Conservation (phyloP, 1,284 basidiomycete genomes). For the Irpex lacteus region DNA sequence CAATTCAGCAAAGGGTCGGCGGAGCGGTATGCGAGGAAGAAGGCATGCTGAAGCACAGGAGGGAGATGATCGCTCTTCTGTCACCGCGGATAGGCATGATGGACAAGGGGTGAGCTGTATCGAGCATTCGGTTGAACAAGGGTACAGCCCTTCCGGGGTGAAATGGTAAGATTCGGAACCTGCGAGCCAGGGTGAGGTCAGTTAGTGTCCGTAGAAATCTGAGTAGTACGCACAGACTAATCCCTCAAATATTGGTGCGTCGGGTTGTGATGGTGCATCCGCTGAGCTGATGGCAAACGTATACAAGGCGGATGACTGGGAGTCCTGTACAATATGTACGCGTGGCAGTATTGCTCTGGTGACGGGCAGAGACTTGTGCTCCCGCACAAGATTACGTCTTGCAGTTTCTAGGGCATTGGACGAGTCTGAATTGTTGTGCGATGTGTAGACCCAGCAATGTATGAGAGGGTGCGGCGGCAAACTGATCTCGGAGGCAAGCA, state of each 20-base stretch:
- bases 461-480: conserved; percentile 38
- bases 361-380: conserved; percentile 35
- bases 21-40: conserved; percentile 19
- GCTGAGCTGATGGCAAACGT: conserved; percentile 50
- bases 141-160: conserved; percentile 46
- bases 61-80: conserved; percentile 16
- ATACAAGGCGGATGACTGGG: conserved; percentile 39
- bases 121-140: conserved; percentile 48
- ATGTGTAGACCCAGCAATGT: conserved; percentile 44
- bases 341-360: conserved; percentile 49
- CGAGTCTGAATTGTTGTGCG: conserved; percentile 24
- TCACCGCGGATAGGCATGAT: conserved; percentile 26
- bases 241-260: conserved; percentile 32
- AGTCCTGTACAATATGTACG: conserved; percentile 41
- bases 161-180: conserved; percentile 34
- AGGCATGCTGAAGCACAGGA: conserved; percentile 13
- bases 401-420: conserved; percentile 53
- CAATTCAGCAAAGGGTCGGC: conserved; percentile 38
- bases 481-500: conserved; percentile 38
- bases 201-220: not conserved
- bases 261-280: conserved; percentile 28
- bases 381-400: conserved; percentile 43
- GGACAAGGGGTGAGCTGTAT: conserved; percentile 39
- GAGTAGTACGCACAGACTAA: conserved; percentile 44
- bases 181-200: conserved; percentile 7